phyloP scores from a whole-genome alignment of 129 eudicot species.

The Artemisia annua region DNA sequence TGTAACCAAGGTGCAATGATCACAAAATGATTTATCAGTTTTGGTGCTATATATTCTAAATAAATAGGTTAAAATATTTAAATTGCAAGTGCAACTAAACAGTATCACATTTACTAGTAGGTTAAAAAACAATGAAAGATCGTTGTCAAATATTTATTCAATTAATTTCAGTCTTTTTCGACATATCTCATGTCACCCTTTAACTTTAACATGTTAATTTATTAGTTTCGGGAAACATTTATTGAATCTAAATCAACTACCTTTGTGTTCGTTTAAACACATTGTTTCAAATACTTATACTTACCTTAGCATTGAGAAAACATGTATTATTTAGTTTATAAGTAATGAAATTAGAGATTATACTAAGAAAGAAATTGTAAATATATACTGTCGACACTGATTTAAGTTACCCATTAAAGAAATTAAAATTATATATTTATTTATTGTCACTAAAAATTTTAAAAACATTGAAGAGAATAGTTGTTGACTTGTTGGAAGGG shows the following conservation, averaged over 20 bases:
- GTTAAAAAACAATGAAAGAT: constrained; percentile 5
- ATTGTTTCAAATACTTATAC: too few relatives aligned
- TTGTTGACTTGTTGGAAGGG: background rate
- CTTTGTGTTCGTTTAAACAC: background rate
- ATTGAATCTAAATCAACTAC: background rate
- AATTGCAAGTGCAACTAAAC: background rate
- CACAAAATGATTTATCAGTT: too few relatives aligned
- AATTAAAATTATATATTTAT: background rate
- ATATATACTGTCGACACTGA: too few relatives aligned
- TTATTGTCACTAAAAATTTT: background rate
- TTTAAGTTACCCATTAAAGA: too few relatives aligned
- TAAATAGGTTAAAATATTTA: too few relatives aligned
- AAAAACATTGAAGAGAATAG: background rate
- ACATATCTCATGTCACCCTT: background rate
- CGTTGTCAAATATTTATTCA: background rate
- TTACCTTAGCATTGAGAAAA: too few relatives aligned
- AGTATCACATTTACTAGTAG: background rate
- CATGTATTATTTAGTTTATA: too few relatives aligned
- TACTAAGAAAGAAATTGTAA: too few relatives aligned
- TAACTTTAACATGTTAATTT: background rate
- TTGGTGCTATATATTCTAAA: too few relatives aligned
- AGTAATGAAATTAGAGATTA: too few relatives aligned
- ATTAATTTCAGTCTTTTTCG: background rate
- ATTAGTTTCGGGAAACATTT: background rate
- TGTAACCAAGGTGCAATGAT: too few relatives aligned